Evolutionary conservation across 176 grass and related monocot genomes (phyloP).

Genomic region (Microstegium vimineum): DNA sequence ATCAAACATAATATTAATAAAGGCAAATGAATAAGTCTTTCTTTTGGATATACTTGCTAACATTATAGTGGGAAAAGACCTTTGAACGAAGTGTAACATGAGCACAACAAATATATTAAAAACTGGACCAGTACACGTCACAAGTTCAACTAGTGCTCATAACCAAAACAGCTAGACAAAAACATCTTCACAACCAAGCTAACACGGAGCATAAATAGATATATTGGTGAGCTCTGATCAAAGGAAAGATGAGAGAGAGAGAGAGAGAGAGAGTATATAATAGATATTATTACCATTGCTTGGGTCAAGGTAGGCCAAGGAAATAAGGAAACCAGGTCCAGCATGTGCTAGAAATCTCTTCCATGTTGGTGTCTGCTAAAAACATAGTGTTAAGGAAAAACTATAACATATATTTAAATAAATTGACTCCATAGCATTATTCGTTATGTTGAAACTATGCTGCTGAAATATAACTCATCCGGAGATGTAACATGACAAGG

Average conservation of each 20-base stretch:
- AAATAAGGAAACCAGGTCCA: conserved; percentile 80
- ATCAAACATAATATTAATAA: background rate
- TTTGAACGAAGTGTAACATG: background rate
- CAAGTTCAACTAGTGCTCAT: background rate
- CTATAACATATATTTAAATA: background rate
- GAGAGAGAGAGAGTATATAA: background rate
- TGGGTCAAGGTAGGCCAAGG: conserved; percentile 83
- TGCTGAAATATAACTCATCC: background rate
- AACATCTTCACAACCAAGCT: background rate
- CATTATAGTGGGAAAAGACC: background rate
- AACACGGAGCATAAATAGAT: background rate
- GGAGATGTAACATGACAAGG: background rate
- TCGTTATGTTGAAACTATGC: background rate
- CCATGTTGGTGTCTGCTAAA: conserved; percentile 53
- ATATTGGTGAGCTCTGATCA: background rate
- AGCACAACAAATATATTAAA: background rate
- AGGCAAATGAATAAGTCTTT: background rate
- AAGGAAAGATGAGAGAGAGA: background rate
- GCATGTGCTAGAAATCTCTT: conserved; percentile 63
- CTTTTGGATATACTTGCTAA: background rate
- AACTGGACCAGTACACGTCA: background rate
- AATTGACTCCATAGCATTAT: background rate
- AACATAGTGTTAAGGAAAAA: background rate
- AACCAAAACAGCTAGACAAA: background rate
- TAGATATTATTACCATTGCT: conserved; percentile 56